Percentiles rank a stretch among this genome's conserved stretches.
These are phyloP conservation scores for Trichosporon coremiiforme DNA, from an alignment of 1,284 basidiomycete species.

Conservation along the genomic window DNA sequence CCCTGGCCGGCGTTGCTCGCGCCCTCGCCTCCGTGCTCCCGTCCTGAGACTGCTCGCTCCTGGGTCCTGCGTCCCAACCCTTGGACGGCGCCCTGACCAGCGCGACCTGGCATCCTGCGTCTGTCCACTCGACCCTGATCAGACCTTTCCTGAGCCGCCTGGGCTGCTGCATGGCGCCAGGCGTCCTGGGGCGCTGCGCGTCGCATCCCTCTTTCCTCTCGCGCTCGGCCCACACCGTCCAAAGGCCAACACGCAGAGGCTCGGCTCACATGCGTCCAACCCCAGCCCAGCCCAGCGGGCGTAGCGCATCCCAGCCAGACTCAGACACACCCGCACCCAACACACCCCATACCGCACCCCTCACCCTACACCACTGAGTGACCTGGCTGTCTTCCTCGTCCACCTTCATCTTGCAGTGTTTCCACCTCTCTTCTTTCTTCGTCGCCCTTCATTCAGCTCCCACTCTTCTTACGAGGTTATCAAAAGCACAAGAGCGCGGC, in stretches of 20 bases:
- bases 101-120: not conserved
- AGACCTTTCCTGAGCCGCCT: not conserved
- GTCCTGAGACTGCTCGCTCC: conserved; percentile 9
- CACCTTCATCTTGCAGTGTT: conserved; percentile 9
- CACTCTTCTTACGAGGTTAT: conserved; percentile 19
- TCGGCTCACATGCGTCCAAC: not conserved
- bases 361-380: conserved; percentile 1
- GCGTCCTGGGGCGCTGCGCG: conserved; percentile 8
- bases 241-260: not conserved
- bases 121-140: not conserved
- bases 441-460: conserved; percentile 14
- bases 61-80: conserved; percentile 9
- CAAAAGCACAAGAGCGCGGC: conserved; percentile 21
- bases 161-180: not conserved
- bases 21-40: conserved; percentile 2
- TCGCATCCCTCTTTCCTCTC: conserved; percentile 3
- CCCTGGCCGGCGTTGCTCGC: conserved; percentile 1
- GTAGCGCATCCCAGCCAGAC: too few species aligned
- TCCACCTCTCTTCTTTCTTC: conserved; percentile 19
- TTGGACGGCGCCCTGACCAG: not conserved
- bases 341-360: conserved; percentile 18
- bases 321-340: conserved; percentile 14
- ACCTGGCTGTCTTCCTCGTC: conserved; percentile 15
- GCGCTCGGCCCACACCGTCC: not conserved
- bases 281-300: not conserved